Percentiles rank a stretch among this genome's conserved stretches.
Evolutionary conservation across 371 early-diverging fungal species (phyloP).

Genomic region (Mucor piriformis): DNA sequence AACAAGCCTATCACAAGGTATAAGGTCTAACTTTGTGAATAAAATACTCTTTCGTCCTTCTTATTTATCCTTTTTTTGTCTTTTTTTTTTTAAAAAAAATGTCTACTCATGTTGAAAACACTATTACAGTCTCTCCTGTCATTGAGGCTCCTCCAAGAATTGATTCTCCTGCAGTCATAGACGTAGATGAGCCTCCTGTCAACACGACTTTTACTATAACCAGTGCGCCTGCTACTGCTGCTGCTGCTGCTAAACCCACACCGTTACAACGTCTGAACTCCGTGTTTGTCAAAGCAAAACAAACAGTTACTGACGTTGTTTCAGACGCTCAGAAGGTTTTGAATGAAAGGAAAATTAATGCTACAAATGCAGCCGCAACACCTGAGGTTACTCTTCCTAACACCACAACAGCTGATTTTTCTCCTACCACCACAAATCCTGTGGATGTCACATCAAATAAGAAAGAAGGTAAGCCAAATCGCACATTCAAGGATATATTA

Average conservation of each 20-base stretch:
- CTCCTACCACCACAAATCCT: neutral
- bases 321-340: conserved; percentile 5
- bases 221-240: neutral
- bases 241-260: neutral
- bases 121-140: neutral
- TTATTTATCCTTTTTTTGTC: neutral
- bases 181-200: neutral
- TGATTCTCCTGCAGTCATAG: neutral
- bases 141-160: neutral
- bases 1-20: conserved; percentile 3
- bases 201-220: neutral
- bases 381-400: neutral
- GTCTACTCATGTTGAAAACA: conserved; percentile 4
- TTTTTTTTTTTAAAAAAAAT: neutral
- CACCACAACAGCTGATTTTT: neutral
- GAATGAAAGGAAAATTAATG: conserved; percentile 6
- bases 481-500: conserved; percentile 1
- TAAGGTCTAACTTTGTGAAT: neutral
- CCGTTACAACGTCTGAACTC: conserved; percentile 4
- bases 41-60: neutral
- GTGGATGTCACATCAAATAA: neutral
- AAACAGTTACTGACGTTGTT: conserved; percentile 8
- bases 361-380: neutral
- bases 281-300: conserved; percentile 8
- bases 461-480: neutral